These are phyloP conservation scores for Cladophialophora chaetospira DNA, from an alignment of 2,329 filamentous ascomycete genomes.

Conservation along the genomic window DNA sequence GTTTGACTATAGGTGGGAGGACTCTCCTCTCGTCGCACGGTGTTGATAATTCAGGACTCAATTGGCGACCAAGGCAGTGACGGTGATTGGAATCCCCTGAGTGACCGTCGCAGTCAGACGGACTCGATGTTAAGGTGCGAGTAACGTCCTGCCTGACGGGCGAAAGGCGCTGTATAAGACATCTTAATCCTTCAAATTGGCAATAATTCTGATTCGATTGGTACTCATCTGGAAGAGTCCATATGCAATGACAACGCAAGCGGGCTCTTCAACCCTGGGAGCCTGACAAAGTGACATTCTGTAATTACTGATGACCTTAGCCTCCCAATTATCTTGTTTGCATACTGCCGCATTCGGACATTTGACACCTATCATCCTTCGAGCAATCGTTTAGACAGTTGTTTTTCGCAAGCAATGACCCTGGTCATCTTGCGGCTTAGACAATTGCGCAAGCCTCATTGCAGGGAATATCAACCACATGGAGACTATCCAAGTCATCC, in stretches of 20 bases:
- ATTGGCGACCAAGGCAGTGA: constrained; percentile 9
- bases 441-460: background rate
- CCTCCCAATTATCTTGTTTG: too few species aligned
- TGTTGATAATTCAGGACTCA: constrained; percentile 6
- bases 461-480: background rate
- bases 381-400: too few species aligned
- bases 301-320: background rate
- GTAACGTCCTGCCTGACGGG: background rate
- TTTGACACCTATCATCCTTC: background rate
- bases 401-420: too few species aligned
- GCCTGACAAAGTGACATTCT: background rate
- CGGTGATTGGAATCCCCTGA: background rate
- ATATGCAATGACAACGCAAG: constrained; percentile 8
- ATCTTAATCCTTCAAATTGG: background rate
- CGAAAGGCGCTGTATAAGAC: background rate
- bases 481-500: background rate
- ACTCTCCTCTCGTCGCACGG: constrained; percentile 7
- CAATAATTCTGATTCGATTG: background rate
- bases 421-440: constrained; percentile 10
- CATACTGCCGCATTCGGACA: background rate
- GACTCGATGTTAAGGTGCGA: background rate
- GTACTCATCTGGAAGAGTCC: background rate
- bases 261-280: background rate
- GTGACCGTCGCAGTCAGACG: background rate
- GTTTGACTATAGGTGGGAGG: background rate